phyloP scores from a whole-genome alignment of 192 early-diverging fungal genomes.

The Coemansia erecta region DNA sequence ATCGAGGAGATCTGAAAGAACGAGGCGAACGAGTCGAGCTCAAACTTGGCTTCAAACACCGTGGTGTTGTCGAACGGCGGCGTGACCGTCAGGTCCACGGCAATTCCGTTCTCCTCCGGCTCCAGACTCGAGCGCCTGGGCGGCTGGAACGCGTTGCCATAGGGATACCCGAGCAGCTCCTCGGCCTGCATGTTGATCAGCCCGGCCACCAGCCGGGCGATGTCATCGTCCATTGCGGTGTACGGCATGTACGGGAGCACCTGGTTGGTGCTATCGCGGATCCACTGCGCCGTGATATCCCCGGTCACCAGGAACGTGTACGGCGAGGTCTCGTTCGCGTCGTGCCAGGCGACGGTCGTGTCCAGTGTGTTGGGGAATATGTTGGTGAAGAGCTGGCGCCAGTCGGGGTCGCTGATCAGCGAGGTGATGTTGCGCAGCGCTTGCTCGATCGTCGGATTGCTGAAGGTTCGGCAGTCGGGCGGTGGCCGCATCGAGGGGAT shows the following conservation, averaged over 20 bases:
- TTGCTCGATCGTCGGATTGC: conserved; percentile 50
- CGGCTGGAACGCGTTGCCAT: conserved; percentile 67
- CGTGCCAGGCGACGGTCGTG: conserved; percentile 64
- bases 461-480: conserved; percentile 52
- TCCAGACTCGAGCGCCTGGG: conserved; percentile 43
- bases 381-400: conserved; percentile 58
- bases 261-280: conserved; percentile 72
- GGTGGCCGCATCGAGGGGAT: conserved; percentile 51
- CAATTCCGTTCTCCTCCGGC: conserved; percentile 32
- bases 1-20: conserved; percentile 58
- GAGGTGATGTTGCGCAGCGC: conserved; percentile 30
- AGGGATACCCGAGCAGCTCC: conserved; percentile 43
- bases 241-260: conserved; percentile 58
- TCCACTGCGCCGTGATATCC: conserved; percentile 72
- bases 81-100: conserved; percentile 11
- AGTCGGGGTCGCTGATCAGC: conserved; percentile 54
- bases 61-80: conserved; percentile 26
- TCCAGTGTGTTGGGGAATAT: conserved; percentile 70
- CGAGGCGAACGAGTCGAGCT: conserved; percentile 66
- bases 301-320: conserved; percentile 70
- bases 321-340: conserved; percentile 28
- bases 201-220: conserved; percentile 56
- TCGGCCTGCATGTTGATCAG: conserved; percentile 60
- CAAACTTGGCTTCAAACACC: conserved; percentile 63
- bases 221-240: conserved; percentile 21